phyloP scores from a whole-genome alignment of 164 flowering plant genomes.

The Aristolochia californica region DNA sequence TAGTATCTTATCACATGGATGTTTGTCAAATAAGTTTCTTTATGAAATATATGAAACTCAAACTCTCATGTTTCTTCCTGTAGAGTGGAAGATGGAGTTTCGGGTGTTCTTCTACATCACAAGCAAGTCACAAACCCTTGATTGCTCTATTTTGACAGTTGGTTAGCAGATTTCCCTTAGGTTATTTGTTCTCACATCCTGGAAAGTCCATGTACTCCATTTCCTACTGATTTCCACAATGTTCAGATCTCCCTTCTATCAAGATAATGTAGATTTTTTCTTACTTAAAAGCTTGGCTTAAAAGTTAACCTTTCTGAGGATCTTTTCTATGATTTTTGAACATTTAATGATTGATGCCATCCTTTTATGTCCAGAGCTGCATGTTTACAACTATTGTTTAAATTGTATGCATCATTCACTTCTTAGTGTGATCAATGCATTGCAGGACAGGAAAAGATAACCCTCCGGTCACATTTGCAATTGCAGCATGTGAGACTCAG shows the following conservation, averaged over 20 bases:
- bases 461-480: slow-evolving; percentile 90
- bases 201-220: slow-evolving; percentile 1
- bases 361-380: no score
- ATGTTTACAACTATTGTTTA: no score
- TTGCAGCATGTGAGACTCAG: slow-evolving; percentile 93
- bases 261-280: no score
- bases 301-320: no score
- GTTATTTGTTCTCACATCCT: slow-evolving; percentile 16
- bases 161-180: slow-evolving; percentile 43
- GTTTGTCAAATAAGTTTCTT: slow-evolving; percentile 59
- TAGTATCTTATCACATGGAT: slow-evolving; percentile 15
- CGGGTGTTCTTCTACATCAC: slow-evolving; percentile 97
- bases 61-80: slow-evolving; percentile 9
- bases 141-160: slow-evolving; percentile 38
- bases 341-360: no score
- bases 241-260: no score
- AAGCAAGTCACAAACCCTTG: slow-evolving; percentile 73
- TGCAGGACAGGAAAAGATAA: slow-evolving; percentile 80
- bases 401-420: no score
- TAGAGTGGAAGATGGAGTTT: slow-evolving; percentile 85
- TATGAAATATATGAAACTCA: background rate
- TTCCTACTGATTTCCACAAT: no score
- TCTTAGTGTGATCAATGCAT: background rate
- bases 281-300: no score
- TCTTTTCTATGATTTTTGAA: no score